A percentile compares a stretch with the other conserved stretches of the same genome.
phyloP scores from a whole-genome alignment of 2,329 filamentous ascomycete species.

The Epichloe baconii region DNA sequence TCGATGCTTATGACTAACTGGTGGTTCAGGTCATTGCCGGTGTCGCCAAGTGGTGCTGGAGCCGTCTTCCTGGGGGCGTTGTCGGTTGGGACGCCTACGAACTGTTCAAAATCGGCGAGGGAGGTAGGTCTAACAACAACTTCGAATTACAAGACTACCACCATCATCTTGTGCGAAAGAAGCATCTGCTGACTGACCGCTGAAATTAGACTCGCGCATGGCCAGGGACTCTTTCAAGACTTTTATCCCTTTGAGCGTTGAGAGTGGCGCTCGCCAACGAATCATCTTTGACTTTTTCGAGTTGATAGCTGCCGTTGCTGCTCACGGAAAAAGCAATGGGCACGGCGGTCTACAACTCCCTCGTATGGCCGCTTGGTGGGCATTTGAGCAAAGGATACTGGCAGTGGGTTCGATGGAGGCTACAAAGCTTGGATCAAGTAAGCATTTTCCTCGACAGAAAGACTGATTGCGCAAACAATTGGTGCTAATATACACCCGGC shows the following conservation, averaged over 20 bases:
- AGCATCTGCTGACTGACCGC: slow-evolving; percentile 4
- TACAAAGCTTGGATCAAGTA: slow-evolving; percentile 76
- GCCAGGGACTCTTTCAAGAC: slow-evolving; percentile 90
- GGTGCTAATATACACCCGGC: slow-evolving; percentile 1
- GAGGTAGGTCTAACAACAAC: slow-evolving; percentile 43
- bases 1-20: background rate
- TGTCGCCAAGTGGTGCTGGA: slow-evolving; percentile 98
- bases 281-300: slow-evolving; percentile 98
- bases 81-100: slow-evolving; percentile 97
- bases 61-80: slow-evolving; percentile 75
- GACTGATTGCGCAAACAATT: background rate
- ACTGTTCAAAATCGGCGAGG: slow-evolving; percentile 86
- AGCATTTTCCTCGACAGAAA: background rate
- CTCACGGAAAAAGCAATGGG: slow-evolving; percentile 86
- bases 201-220: slow-evolving; percentile 65
- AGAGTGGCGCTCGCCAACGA: slow-evolving; percentile 68
- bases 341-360: slow-evolving; percentile 89
- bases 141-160: background rate
- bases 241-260: slow-evolving; percentile 88
- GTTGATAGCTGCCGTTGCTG: slow-evolving; percentile 76
- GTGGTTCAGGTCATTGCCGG: slow-evolving; percentile 66
- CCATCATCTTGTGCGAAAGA: background rate
- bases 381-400: slow-evolving; percentile 81
- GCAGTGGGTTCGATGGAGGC: slow-evolving; percentile 85
- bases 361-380: slow-evolving; percentile 95